These are phyloP conservation scores for Podospora australis DNA, from an alignment of 495 filamentous ascomycete genomes.

Conservation along the genomic window DNA sequence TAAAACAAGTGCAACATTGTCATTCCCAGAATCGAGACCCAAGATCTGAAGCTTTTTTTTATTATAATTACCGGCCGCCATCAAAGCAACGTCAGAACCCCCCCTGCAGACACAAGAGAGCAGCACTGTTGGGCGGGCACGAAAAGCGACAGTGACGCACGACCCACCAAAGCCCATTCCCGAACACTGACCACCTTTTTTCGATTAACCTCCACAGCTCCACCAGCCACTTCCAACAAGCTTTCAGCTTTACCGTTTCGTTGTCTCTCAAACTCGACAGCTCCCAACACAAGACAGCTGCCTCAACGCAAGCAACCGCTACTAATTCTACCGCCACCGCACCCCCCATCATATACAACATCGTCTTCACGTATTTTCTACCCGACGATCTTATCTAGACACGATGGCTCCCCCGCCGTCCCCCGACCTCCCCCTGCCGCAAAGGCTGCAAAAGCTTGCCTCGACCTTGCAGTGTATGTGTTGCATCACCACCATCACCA, in stretches of 20 bases:
- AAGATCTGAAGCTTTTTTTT: too few relatives aligned
- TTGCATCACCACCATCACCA: conserved; percentile 8
- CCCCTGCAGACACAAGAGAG: conserved; percentile 11
- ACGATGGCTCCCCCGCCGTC: conserved; percentile 77
- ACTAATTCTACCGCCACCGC: not conserved
- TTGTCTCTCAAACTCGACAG: not conserved
- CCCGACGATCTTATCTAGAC: not conserved
- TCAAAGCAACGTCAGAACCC: conserved; percentile 2
- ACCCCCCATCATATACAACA: conserved; percentile 4
- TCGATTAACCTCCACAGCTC: conserved; percentile 1
- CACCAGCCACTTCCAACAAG: conserved; percentile 21
- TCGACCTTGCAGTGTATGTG: conserved; percentile 82
- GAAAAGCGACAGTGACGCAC: conserved; percentile 21
- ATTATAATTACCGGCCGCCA: not conserved
- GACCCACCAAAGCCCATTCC: conserved; percentile 23
- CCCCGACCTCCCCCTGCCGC: conserved; percentile 58
- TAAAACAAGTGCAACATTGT: too few relatives aligned
- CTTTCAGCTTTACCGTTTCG: conserved; percentile 5
- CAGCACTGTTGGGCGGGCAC: too few relatives aligned
- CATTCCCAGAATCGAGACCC: too few relatives aligned
- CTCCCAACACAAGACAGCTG: conserved; percentile 2
- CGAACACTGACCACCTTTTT: conserved; percentile 14
- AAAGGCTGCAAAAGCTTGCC: conserved; percentile 69
- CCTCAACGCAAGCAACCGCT: not conserved
- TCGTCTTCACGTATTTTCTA: not conserved